Conservation (phyloP, 1,284 basidiomycete genomes). For the Entoloma clypeatum region DNA sequence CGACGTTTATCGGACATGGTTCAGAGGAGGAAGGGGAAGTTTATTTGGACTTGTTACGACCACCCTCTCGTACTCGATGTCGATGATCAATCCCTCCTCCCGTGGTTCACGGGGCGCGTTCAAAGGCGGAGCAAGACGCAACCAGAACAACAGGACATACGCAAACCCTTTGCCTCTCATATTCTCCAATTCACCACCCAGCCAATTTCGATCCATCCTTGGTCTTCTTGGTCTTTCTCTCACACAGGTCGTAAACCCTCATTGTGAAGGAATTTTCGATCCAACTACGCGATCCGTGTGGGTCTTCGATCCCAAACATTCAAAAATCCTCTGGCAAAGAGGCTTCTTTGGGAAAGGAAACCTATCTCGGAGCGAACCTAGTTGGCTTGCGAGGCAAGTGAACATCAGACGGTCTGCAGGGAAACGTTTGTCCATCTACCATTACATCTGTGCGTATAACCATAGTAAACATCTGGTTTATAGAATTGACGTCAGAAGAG, state of each 20-base stretch:
- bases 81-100: constrained; percentile 40
- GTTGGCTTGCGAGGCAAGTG: constrained; percentile 78
- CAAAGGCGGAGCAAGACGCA: constrained; percentile 52
- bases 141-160: constrained; percentile 65
- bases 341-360: constrained; percentile 99
- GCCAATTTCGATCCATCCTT: constrained; percentile 41
- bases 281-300: constrained; percentile 74
- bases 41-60: background rate
- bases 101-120: constrained; percentile 32
- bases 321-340: constrained; percentile 75
- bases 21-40: background rate
- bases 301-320: constrained; percentile 62
- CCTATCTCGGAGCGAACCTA: constrained; percentile 91
- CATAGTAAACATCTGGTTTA: constrained; percentile 8
- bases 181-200: constrained; percentile 41
- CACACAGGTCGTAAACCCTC: constrained; percentile 51
- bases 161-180: constrained; percentile 61
- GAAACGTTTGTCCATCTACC: constrained; percentile 44
- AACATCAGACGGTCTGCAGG: constrained; percentile 57
- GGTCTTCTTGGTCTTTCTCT: constrained; percentile 52
- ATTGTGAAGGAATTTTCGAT: constrained; percentile 72
- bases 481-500: constrained; percentile 81
- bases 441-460: background rate
- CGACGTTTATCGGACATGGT: constrained; percentile 46
- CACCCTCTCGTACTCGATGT: constrained; percentile 33